These are phyloP conservation scores for Chaetomium olivaceum DNA, from an alignment of 2,329 filamentous ascomycete species.

Conservation along the genomic window DNA sequence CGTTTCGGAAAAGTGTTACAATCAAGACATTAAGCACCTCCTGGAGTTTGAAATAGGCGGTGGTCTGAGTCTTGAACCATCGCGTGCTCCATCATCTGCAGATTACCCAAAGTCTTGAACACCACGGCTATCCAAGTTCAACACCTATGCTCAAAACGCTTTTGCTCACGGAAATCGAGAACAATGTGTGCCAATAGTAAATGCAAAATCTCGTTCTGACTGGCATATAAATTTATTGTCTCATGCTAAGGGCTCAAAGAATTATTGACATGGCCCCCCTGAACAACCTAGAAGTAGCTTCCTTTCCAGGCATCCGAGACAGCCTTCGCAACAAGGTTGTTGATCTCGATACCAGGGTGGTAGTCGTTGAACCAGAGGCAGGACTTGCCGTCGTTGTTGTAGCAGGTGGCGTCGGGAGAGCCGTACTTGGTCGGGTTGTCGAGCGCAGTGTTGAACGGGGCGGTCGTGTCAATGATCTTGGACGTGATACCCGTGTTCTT, in stretches of 20 bases:
- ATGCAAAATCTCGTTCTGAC: neutral
- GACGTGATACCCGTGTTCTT: conserved; percentile 39
- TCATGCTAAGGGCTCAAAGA: neutral
- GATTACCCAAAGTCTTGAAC: neutral
- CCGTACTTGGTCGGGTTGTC: conserved; percentile 46
- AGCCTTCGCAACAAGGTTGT: conserved; percentile 43
- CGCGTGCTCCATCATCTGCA: neutral
- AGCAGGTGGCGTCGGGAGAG: conserved; percentile 46
- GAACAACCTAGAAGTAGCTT: conserved; percentile 32
- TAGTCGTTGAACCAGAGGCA: conserved; percentile 51
- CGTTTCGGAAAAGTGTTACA: neutral
- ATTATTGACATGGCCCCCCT: neutral
- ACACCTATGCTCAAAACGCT: neutral
- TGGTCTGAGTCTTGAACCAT: neutral
- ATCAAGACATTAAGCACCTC: no score
- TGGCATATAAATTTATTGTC: neutral
- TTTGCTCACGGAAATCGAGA: neutral
- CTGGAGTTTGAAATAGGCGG: no score
- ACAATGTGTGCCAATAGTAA: neutral
- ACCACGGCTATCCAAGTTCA: neutral
- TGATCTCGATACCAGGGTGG: conserved; percentile 45
- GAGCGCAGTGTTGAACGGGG: conserved; percentile 46
- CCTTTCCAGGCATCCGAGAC: conserved; percentile 39
- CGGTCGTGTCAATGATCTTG: conserved; percentile 44
- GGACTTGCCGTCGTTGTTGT: conserved; percentile 43